Percentiles rank a stretch among this genome's conserved stretches.
Evolutionary conservation across 768 basidiomycete genomes (phyloP).

Genomic region (Dacryopinax spathularia): DNA sequence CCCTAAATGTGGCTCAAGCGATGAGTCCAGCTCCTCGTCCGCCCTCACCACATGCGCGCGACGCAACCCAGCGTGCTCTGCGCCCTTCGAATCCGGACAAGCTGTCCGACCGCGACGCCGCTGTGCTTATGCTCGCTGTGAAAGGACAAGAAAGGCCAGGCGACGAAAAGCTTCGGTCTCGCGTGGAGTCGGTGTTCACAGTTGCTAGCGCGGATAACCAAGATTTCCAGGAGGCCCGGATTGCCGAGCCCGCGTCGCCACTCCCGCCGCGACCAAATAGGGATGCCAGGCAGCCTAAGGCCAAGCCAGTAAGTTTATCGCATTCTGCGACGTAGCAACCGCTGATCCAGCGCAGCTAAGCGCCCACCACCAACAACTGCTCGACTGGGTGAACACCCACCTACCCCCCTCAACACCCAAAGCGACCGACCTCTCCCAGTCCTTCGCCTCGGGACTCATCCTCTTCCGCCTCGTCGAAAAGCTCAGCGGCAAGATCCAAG

Average conservation of each 20-base stretch:
- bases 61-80: conserved; percentile 73
- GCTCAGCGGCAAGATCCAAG: conserved; percentile 28
- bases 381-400: conserved; percentile 82
- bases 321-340: background rate
- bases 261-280: conserved; percentile 39
- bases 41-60: conserved; percentile 77
- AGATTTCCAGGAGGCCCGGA: background rate
- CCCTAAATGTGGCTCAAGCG: conserved; percentile 83
- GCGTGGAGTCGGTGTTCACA: conserved; percentile 44
- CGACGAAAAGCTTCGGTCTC: conserved; percentile 26
- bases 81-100: conserved; percentile 75
- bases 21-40: conserved; percentile 94
- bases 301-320: background rate
- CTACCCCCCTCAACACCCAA: conserved; percentile 45
- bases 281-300: background rate
- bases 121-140: conserved; percentile 45
- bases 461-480: conserved; percentile 77
- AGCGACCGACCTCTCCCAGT: conserved; percentile 29
- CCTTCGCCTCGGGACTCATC: conserved; percentile 45
- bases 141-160: conserved; percentile 24
- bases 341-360: conserved; percentile 3
- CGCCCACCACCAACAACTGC: conserved; percentile 4
- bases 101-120: conserved; percentile 64
- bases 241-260: conserved; percentile 32
- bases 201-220: conserved; percentile 11